Evolutionary conservation across 2,329 filamentous ascomycete genomes (phyloP).

Genomic region (Curvularia hawaiiensis): DNA sequence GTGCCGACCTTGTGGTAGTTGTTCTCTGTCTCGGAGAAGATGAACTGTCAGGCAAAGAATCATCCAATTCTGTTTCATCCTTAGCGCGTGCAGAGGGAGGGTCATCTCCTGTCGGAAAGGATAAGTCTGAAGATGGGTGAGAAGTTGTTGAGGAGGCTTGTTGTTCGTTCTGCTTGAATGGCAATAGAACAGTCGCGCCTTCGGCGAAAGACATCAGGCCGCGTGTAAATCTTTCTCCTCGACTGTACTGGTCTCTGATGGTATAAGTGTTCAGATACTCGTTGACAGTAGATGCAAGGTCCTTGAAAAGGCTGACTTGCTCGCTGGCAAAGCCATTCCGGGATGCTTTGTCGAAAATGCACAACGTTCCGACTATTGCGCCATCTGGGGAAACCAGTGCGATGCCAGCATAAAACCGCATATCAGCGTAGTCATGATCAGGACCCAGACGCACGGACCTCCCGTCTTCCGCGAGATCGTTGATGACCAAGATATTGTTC

Average conservation of each 20-base stretch:
- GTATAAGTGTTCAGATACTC: slow-evolving; percentile 36
- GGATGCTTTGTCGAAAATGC: slow-evolving; percentile 31
- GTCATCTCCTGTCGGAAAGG: slow-evolving; percentile 3
- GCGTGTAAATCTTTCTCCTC: slow-evolving; percentile 39
- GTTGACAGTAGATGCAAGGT: slow-evolving; percentile 34
- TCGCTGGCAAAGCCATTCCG: slow-evolving; percentile 22
- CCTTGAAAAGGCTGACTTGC: slow-evolving; percentile 23
- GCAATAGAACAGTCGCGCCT: slow-evolving; percentile 30
- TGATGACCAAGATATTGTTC: slow-evolving; percentile 15
- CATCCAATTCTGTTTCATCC: not conserved
- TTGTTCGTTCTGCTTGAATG: slow-evolving; percentile 14
- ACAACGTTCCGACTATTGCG: slow-evolving; percentile 32
- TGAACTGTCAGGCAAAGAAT: not conserved
- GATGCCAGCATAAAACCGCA: slow-evolving; percentile 38
- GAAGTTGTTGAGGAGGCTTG: not conserved
- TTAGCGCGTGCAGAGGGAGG: not conserved
- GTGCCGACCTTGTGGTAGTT: slow-evolving; percentile 13
- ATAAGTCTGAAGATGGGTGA: not conserved
- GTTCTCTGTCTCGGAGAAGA: not conserved
- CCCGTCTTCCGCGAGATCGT: slow-evolving; percentile 11
- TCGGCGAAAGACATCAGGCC: slow-evolving; percentile 41
- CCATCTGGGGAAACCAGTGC: slow-evolving; percentile 31
- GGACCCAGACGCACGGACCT: not conserved
- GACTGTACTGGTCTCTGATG: slow-evolving; percentile 30
- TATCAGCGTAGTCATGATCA: slow-evolving; percentile 5